Conservation (phyloP, 441 rosid species). For the Codiaeum variegatum region DNA sequence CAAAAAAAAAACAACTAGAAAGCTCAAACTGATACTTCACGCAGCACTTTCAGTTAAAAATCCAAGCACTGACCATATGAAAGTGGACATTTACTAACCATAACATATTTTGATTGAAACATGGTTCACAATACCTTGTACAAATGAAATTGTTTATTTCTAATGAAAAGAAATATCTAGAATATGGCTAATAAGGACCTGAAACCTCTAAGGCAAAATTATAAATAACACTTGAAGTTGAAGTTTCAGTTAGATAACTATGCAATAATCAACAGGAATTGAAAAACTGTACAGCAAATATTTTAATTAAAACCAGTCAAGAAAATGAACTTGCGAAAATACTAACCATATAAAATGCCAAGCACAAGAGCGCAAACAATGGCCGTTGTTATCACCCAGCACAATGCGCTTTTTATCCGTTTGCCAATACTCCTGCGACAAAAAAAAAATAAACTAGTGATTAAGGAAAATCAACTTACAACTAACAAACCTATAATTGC, state of each 20-base stretch:
- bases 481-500: neutral
- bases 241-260: neutral
- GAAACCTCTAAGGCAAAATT: neutral
- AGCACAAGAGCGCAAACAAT: conserved; percentile 80
- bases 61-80: neutral
- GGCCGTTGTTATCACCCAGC: conserved; percentile 82
- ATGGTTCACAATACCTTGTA: no score
- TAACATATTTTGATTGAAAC: no score
- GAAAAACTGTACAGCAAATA: neutral
- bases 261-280: neutral
- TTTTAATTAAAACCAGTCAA: no score
- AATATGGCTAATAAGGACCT: neutral
- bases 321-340: neutral
- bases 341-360: conserved; percentile 91
- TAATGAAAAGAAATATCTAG: neutral
- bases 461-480: neutral
- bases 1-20: neutral
- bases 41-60: neutral
- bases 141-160: neutral
- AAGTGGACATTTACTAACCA: neutral
- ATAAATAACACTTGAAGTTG: neutral
- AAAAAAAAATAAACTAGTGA: conserved; percentile 5
- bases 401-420: conserved; percentile 78
- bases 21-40: neutral
- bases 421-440: conserved; percentile 69